Conservation (phyloP, 495 filamentous ascomycete species). For the Aspergillus ellipticus region DNA sequence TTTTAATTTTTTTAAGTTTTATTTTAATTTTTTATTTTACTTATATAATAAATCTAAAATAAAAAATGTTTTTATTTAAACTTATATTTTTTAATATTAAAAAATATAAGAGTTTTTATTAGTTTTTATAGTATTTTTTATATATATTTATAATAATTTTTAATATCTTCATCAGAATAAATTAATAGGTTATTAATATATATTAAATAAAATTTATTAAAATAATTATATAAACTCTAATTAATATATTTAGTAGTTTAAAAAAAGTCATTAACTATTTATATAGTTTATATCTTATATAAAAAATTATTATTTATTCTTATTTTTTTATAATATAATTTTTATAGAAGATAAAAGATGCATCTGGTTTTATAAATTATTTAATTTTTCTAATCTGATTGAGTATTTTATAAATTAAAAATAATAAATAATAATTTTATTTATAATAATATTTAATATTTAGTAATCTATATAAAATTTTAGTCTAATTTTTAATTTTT, state of each 20-base stretch:
- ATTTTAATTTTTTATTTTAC: not conserved
- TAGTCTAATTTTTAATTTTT: not conserved
- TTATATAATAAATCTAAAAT: conserved; percentile 6
- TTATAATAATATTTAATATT: conserved; percentile 5
- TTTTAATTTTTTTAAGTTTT: not conserved
- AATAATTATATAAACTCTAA: conserved; percentile 1
- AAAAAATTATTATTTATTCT: conserved; percentile 6
- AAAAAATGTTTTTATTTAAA: not conserved
- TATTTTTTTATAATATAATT: not conserved
- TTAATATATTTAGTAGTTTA: conserved; percentile 10
- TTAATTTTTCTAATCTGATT: too few relatives aligned
- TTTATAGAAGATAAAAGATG: not conserved
- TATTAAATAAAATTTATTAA: conserved; percentile 1
- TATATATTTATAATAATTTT: conserved; percentile 3
- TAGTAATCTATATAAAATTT: conserved; percentile 5
- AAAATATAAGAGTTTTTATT: not conserved
- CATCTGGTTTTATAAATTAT: too few relatives aligned
- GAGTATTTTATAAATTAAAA: conserved; percentile 8
- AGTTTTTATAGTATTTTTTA: conserved; percentile 3
- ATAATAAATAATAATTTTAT: conserved; percentile 3
- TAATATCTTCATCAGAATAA: not conserved
- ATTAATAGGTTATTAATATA: conserved; percentile 10
- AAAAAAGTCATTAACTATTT: conserved; percentile 2
- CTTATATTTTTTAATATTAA: conserved; percentile 9
- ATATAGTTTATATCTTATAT: conserved; percentile 7